Conservation (phyloP, 2,329 filamentous ascomycete species). For the Penicillium sp. region DNA sequence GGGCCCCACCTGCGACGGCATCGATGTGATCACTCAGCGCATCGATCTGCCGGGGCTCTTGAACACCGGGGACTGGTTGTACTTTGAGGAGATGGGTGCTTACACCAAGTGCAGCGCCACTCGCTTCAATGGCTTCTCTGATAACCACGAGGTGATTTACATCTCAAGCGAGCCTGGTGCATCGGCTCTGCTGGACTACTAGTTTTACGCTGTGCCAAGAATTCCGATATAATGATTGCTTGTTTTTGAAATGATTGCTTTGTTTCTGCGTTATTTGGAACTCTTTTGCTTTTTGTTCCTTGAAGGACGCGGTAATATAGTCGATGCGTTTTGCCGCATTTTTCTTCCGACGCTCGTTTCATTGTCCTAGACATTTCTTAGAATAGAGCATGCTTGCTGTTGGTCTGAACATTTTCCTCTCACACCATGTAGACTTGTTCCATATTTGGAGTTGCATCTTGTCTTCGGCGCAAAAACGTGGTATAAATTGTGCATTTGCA, state of each 20-base stretch:
- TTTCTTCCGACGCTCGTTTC: not conserved
- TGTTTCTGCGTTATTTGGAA: conserved; percentile 3
- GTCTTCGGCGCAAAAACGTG: not conserved
- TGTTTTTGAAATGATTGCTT: conserved; percentile 6
- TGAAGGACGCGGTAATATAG: conserved; percentile 7
- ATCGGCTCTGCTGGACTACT: conserved; percentile 66
- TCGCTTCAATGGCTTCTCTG: conserved; percentile 94
- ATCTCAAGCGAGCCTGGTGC: conserved; percentile 92
- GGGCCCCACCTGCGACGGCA: conserved; percentile 97
- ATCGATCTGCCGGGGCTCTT: conserved; percentile 76
- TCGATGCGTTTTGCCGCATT: conserved; percentile 18
- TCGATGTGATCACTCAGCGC: conserved; percentile 87
- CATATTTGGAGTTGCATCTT: not conserved
- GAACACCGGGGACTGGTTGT: conserved; percentile 95
- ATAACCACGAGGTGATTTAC: conserved; percentile 90
- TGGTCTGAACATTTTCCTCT: not conserved
- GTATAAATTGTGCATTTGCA: not conserved
- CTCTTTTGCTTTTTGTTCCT: not conserved
- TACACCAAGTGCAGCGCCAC: conserved; percentile 99
- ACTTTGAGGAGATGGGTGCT: conserved; percentile 98
- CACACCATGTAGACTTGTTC: not conserved
- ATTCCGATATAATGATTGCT: conserved; percentile 11
- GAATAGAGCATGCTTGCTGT: conserved; percentile 11
- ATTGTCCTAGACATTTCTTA: conserved; percentile 7
- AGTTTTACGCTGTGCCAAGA: conserved; percentile 7